Conservation (phyloP, 2,329 filamentous ascomycete genomes). For the Lojkania enalia region DNA sequence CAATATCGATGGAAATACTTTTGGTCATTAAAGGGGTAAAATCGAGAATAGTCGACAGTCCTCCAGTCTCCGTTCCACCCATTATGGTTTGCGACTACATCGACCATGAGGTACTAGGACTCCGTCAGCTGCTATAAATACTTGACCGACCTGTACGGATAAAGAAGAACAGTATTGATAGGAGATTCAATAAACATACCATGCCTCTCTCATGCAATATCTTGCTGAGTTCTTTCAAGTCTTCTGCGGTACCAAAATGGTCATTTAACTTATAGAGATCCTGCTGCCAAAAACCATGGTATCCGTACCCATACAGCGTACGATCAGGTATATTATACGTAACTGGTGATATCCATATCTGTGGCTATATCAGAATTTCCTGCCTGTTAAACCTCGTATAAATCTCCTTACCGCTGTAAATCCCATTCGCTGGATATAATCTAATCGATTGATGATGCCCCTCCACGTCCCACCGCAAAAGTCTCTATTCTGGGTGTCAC, state of each 20-base stretch:
- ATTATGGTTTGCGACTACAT: conserved; percentile 62
- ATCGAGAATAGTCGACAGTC: conserved; percentile 57
- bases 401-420: conserved; percentile 56
- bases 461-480: conserved; percentile 66
- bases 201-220: conserved; percentile 60
- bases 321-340: conserved; percentile 47
- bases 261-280: conserved; percentile 59
- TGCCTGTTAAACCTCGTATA: neutral
- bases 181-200: conserved; percentile 38
- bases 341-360: conserved; percentile 55
- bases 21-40: conserved; percentile 58
- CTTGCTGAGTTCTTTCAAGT: conserved; percentile 60
- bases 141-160: neutral
- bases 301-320: conserved; percentile 50
- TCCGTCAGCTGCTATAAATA: conserved; percentile 1
- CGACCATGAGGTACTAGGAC: conserved; percentile 61
- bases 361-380: neutral
- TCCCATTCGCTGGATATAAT: conserved; percentile 66
- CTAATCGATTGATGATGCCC: conserved; percentile 62
- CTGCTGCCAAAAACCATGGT: conserved; percentile 59
- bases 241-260: conserved; percentile 61
- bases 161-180: neutral
- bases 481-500: conserved; percentile 35
- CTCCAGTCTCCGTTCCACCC: conserved; percentile 54
- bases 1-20: conserved; percentile 66